Conservation (phyloP, 495 filamentous ascomycete genomes). For the Daldinia concentrica region DNA sequence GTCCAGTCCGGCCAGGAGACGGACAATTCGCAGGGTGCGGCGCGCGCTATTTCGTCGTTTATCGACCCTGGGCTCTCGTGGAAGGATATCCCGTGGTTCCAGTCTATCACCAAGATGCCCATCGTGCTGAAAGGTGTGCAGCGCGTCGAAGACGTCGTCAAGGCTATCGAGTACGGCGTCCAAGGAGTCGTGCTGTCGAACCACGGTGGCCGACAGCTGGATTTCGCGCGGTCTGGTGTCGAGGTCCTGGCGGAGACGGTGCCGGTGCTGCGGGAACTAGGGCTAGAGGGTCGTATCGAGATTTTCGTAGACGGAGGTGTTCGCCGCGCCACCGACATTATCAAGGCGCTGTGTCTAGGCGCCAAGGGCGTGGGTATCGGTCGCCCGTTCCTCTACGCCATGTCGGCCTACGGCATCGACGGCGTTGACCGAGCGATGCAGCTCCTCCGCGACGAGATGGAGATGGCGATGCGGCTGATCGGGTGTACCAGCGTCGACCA, state of each 20-base stretch:
- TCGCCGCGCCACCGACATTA: conserved; percentile 89
- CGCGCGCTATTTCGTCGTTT: conserved; percentile 89
- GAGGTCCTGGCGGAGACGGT: conserved; percentile 96
- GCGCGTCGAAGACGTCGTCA: conserved; percentile 91
- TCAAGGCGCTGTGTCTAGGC: conserved; percentile 94
- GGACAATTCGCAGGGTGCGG: conserved; percentile 89
- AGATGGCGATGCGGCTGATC: conserved; percentile 97
- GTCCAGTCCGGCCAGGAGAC: conserved; percentile 79
- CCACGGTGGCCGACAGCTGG: conserved; percentile 97
- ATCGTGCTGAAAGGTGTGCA: conserved; percentile 97
- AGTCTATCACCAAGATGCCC: conserved; percentile 91
- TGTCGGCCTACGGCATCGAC: conserved; percentile 88
- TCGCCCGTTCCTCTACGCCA: conserved; percentile 93
- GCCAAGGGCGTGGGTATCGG: conserved; percentile 95
- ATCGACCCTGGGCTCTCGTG: conserved; percentile 92
- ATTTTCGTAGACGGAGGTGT: conserved; percentile 92
- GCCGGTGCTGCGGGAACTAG: conserved; percentile 85
- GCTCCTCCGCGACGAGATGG: conserved; percentile 96
- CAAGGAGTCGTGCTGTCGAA: conserved; percentile 96
- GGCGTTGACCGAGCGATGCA: conserved; percentile 95
- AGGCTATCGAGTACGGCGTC: conserved; percentile 81
- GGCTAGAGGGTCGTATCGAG: conserved; percentile 85
- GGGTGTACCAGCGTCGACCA: conserved; percentile 78
- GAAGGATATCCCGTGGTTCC: conserved; percentile 97
- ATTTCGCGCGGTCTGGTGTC: conserved; percentile 88